Evolutionary conservation across 2,329 filamentous ascomycete genomes (phyloP).

Genomic region (Penicillium sp.): DNA sequence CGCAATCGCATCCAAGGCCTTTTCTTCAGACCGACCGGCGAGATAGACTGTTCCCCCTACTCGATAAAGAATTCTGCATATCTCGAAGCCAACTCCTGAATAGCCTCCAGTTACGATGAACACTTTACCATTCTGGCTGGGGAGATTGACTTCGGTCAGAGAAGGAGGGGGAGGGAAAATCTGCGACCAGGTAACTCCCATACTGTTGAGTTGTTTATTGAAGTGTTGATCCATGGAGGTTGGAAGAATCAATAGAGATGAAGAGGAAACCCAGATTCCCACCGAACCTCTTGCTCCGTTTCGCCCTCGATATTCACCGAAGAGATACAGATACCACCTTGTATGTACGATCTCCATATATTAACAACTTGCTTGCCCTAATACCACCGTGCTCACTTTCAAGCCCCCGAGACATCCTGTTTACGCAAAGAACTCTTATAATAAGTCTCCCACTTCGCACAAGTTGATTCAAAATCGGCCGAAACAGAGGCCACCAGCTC

Average conservation of each 20-base stretch:
- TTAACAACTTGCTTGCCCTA: neutral
- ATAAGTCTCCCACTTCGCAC: neutral
- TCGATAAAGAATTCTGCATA: conserved; percentile 19
- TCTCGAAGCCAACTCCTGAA: conserved; percentile 20
- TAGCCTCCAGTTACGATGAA: conserved; percentile 24
- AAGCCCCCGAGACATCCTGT: too few species aligned
- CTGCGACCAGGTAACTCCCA: conserved; percentile 16
- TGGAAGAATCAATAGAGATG: neutral
- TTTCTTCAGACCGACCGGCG: conserved; percentile 23
- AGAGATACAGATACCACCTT: neutral
- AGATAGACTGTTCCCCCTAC: conserved; percentile 20
- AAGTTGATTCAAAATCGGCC: neutral
- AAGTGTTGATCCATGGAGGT: neutral
- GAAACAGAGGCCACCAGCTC: neutral
- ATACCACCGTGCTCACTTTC: neutral
- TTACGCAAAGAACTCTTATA: neutral
- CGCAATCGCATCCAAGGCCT: conserved; percentile 28
- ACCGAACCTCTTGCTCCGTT: neutral
- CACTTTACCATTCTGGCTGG: conserved; percentile 18
- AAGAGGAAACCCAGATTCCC: neutral
- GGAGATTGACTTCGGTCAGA: conserved; percentile 18
- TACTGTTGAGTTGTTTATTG: neutral
- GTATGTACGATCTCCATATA: neutral
- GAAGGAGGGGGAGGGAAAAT: conserved; percentile 16
- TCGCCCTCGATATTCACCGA: neutral